Percentiles rank a stretch among this genome's conserved stretches.
phyloP scores from a whole-genome alignment of 768 basidiomycete genomes.

The Floccularia luteovirens region DNA sequence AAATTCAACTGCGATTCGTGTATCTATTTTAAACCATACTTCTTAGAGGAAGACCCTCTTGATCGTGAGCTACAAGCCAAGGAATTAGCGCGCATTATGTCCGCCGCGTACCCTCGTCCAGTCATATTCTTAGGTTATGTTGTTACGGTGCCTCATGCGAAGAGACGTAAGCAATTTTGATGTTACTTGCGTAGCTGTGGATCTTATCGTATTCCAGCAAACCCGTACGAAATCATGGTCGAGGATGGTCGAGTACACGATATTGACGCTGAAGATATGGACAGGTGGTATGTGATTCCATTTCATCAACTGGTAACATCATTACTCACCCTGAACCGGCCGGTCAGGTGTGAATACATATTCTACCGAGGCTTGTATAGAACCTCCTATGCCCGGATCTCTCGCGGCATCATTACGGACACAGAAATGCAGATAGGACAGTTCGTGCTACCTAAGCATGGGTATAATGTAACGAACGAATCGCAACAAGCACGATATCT shows the following conservation, averaged over 20 bases:
- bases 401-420: slow-evolving; percentile 80
- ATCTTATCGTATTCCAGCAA: slow-evolving; percentile 31
- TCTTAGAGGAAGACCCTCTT: slow-evolving; percentile 76
- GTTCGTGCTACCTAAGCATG: slow-evolving; percentile 66
- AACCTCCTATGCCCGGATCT: slow-evolving; percentile 77
- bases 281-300: slow-evolving; percentile 49
- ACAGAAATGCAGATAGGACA: slow-evolving; percentile 88
- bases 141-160: slow-evolving; percentile 59
- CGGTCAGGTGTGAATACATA: slow-evolving; percentile 82
- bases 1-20: not conserved
- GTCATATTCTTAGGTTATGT: slow-evolving; percentile 81
- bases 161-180: slow-evolving; percentile 42
- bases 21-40: not conserved
- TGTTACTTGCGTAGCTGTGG: not conserved
- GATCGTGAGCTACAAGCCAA: slow-evolving; percentile 82
- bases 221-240: slow-evolving; percentile 70
- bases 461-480: slow-evolving; percentile 46
- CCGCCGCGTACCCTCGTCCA: slow-evolving; percentile 55
- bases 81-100: slow-evolving; percentile 77
- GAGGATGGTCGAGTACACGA: slow-evolving; percentile 77
- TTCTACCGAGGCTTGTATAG: slow-evolving; percentile 75
- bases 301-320: not conserved
- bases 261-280: slow-evolving; percentile 64
- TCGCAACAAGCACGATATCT: slow-evolving; percentile 57
- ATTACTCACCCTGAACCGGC: not conserved